Evolutionary conservation across 2,329 filamentous ascomycete species (phyloP).

Genomic region (Colletotrichum cereale): DNA sequence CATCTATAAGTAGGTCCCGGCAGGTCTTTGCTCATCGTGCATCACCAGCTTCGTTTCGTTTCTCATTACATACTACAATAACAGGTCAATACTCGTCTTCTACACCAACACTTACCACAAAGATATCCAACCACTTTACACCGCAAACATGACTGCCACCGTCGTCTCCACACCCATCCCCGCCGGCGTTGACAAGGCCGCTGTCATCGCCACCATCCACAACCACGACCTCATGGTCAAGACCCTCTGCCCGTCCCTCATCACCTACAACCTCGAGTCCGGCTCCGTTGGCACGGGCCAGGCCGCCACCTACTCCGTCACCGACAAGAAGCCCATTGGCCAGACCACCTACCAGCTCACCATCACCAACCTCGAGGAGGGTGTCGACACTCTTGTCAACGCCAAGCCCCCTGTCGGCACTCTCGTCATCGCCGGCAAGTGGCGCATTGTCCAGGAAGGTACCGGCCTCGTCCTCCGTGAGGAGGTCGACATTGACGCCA

Average conservation of each 20-base stretch:
- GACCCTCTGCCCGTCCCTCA: constrained; percentile 37
- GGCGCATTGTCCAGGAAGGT: constrained; percentile 32
- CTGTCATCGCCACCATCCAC: constrained; percentile 34
- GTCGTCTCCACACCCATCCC: constrained; percentile 34
- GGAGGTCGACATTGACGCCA: constrained; percentile 39
- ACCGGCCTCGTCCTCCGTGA: constrained; percentile 32
- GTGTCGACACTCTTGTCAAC: constrained; percentile 38
- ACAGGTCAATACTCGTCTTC: background rate
- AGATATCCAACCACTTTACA: background rate
- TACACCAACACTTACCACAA: background rate
- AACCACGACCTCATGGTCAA: constrained; percentile 40
- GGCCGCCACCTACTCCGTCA: constrained; percentile 38
- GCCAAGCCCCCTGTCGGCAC: constrained; percentile 39
- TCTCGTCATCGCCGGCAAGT: constrained; percentile 36
- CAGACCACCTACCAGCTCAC: constrained; percentile 39
- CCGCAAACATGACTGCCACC: constrained; percentile 30
- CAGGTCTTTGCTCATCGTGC: constrained; percentile 11
- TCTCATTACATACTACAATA: constrained; percentile 9
- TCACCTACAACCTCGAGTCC: constrained; percentile 36
- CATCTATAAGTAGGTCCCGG: constrained; percentile 36
- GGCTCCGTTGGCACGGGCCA: constrained; percentile 29
- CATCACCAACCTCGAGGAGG: constrained; percentile 39
- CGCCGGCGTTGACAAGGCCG: constrained; percentile 29
- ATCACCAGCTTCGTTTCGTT: constrained; percentile 16
- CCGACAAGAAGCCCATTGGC: constrained; percentile 40